These are phyloP conservation scores for Bimuria novae-zelandiae DNA, from an alignment of 2,329 filamentous ascomycete genomes.

Conservation along the genomic window DNA sequence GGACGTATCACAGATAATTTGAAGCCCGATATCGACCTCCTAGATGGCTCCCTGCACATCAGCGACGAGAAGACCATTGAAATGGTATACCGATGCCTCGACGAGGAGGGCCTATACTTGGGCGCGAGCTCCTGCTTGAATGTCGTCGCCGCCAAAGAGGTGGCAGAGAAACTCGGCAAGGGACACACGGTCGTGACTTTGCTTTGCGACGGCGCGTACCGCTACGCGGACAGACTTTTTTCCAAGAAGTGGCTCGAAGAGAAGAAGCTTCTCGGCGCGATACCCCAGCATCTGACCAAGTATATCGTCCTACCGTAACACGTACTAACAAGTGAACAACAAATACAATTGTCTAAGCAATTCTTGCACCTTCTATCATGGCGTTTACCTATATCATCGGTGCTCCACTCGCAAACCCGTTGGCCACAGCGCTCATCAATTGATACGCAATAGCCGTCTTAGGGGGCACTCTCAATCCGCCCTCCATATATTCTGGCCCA, in stretches of 20 bases:
- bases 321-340: neutral
- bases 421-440: constrained; percentile 77
- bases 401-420: constrained; percentile 67
- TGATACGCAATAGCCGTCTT: constrained; percentile 91
- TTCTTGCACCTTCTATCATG: constrained; percentile 31
- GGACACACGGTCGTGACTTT: constrained; percentile 93
- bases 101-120: constrained; percentile 94
- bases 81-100: constrained; percentile 96
- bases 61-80: constrained; percentile 92
- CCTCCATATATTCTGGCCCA: constrained; percentile 72
- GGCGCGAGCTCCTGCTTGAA: constrained; percentile 94
- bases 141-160: constrained; percentile 91
- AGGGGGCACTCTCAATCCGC: constrained; percentile 78
- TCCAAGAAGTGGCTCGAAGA: constrained; percentile 86
- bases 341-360: constrained; percentile 8
- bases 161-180: constrained; percentile 85
- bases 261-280: constrained; percentile 79
- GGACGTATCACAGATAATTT: constrained; percentile 96
- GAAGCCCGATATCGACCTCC: constrained; percentile 76
- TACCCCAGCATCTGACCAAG: constrained; percentile 85
- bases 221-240: constrained; percentile 93
- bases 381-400: constrained; percentile 23
- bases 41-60: constrained; percentile 85
- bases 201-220: constrained; percentile 93
- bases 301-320: constrained; percentile 85